Base-by-base conservation (phyloP, 768 basidiomycete species). In the Pisolithus tinctorius region DNA sequence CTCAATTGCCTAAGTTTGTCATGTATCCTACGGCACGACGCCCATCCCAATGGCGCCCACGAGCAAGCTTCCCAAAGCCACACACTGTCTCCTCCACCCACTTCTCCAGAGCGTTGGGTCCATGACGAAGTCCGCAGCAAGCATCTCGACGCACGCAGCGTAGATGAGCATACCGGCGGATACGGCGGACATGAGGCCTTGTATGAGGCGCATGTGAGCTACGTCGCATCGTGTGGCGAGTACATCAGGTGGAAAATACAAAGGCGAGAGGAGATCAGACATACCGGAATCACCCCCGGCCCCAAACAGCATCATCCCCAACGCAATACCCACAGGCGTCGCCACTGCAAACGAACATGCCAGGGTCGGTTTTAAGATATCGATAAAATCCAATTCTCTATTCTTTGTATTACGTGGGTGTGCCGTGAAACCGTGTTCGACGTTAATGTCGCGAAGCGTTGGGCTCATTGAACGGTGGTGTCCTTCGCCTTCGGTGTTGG, bases 81-180 rank as follows among this genome's bases (percentile, higher is more conserved):
- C 57, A 14, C 66, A 69, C 64, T 83, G 80, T 45, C 69, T 66
- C 41, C 55, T 49, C 14, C 66, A 52, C 16, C 64, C 57, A 53
- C 70, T 66, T 26, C 69, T 66, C 75, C 72, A 73, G 66, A 71
- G 69, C 65, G 58, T 71, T 61, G 40, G 80, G 37, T 88, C 85
- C 68, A 86, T 84, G 40, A 91, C 85, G 57, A 91, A 90, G 65
- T 92, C 88, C 3, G 80, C 88, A 0, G 86, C 88, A 47, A 92
- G 78, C 85, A 92, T 91, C 74, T 91, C 89, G 6, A 91, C 87
- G 9, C 83, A 86, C 10, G 84, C 80, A 0, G 84, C 88, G 59
- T 90, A 91, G 42, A 84, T 88, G 45, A 92, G 76, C 84, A 91
- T 82, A 3, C 88, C 88, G 0, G 88, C 86, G 0, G 85, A 88